Evolutionary conservation across 2,329 filamentous ascomycete genomes (phyloP), one percentile per base, ranked within the genome.

Genomic region (Xylaria hypoxylon): DNA sequence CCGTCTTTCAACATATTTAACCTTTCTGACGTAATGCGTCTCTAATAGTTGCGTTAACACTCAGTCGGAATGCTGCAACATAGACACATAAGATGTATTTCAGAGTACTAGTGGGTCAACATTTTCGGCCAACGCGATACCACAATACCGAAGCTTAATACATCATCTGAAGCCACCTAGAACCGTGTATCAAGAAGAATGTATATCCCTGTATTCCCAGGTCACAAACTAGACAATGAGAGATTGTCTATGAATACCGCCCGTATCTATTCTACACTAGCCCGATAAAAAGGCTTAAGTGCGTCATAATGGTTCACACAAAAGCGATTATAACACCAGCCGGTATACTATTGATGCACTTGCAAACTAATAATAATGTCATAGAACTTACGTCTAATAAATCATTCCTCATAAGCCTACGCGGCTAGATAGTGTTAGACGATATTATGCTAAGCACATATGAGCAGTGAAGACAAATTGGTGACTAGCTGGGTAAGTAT

Each of bases 11-110:
- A 24, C n/a, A 13, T 28, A 17, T n/a, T 55, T 53, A 19, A 17
- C 52, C 11, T 40, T 24, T 24, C 33, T 40, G 38, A 35, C 13
- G 28, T 52, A 60, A 44, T 53, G 24, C 17, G 28, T 11, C 11
- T 13, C 24, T 58, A 47, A 58, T 45, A 2, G 17, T 55, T 62
- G 42, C 59, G 59, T 62, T 50, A 62, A 47, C 26, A 26, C 26
- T 61, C 13, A 35, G 51, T 60, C 13, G 48, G n/a, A 10, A 19
- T 51, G 35, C 31, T 5, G 33, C 50, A 38, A 19, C 4, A 15
- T 4, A 33, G 26, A 33, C 22, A 56, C 51, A 24, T 48, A 13
- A 15, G 6, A 44, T 44, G 28, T n/a, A n/a, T n/a, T n/a, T n/a
- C n/a, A n/a, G n/a, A n/a, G 15, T 17, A 40, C 38, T 40, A 40